Evolutionary conservation across 352 stramenopile species (phyloP), one percentile per base, ranked within the genome.

Genomic region (Globisporangium camurandrum): DNA sequence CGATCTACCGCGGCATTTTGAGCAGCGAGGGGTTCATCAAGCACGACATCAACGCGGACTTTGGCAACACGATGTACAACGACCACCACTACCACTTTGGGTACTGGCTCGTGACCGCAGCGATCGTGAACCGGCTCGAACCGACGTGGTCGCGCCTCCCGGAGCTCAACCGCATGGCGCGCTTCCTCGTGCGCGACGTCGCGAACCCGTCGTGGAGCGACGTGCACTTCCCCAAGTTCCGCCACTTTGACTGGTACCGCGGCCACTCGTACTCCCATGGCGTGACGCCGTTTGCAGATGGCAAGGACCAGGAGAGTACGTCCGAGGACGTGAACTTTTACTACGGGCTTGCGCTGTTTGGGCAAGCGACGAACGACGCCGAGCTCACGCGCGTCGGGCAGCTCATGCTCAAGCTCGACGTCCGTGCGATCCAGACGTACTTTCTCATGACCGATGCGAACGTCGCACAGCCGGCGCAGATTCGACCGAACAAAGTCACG

Each of bases 1-100:
- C 54, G 5, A 45, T 85, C 33, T 73, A 73, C 46, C 65, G 77
- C 17, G 79, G 79, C 50, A 57, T 91, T 44, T 64, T 88, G 44
- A 84, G 68, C 55, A 78, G 67, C 0, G 59, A 87, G 47, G 67
- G 74, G 6, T 88, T 87, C 52, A 47, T 51, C 6, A 72, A 62
- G 41, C 64, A 73, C 7, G 73, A 89, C 50, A 51, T 71, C 38
- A 80, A 79, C 45, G 75, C 72, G n/a, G 77, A 89, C 56, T 89
- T 85, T 40, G 78, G 78, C 50, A 88, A 84, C 64, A 75, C 69
- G 9, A 62, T 85, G 37, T 86, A 86, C 69, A 88, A 88, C 31
- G 76, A 88, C 56, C 76, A 88, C 56, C 76, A 88, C 61, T 88
- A 80, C 48, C 73, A 88, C 49, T 88, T 75, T 43, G 76, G 76